phyloP scores from a whole-genome alignment of 192 early-diverging fungal genomes.

The Rhizophagus clarus region DNA sequence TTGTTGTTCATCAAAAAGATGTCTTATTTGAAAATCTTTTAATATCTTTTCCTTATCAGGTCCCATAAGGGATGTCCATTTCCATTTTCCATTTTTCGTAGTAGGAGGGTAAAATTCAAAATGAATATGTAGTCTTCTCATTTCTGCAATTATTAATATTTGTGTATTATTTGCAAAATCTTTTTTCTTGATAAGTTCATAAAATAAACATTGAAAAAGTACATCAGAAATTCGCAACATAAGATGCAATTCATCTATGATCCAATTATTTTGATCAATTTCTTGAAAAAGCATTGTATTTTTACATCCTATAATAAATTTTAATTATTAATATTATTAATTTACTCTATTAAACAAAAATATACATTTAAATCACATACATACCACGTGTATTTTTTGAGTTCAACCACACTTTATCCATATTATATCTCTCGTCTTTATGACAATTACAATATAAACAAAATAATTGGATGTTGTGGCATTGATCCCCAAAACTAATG shows the following conservation, averaged over 20 bases:
- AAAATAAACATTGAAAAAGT: conserved; percentile 11
- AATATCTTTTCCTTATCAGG: conserved; percentile 1
- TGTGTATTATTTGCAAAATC: background rate
- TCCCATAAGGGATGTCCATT: background rate
- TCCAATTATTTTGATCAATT: background rate
- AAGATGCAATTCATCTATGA: background rate
- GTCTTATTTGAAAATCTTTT: background rate
- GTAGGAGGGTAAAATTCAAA: background rate
- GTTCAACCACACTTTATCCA: background rate
- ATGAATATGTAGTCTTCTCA: background rate
- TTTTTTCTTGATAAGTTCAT: background rate
- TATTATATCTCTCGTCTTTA: background rate
- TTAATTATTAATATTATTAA: conserved; percentile 2
- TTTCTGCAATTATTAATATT: background rate
- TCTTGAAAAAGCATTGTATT: background rate
- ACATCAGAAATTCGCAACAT: conserved; percentile 10
- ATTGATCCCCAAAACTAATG: background rate
- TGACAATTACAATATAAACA: conserved; percentile 11
- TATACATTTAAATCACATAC: background rate
- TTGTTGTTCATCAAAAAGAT: background rate
- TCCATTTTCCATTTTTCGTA: background rate
- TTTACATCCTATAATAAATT: conserved; percentile 9
- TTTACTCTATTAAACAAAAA: no score
- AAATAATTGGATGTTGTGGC: background rate
- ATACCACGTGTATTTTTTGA: background rate